These are phyloP conservation scores for Scutellaria barbata DNA, from an alignment of 257 asterid genomes.

Conservation along the genomic window DNA sequence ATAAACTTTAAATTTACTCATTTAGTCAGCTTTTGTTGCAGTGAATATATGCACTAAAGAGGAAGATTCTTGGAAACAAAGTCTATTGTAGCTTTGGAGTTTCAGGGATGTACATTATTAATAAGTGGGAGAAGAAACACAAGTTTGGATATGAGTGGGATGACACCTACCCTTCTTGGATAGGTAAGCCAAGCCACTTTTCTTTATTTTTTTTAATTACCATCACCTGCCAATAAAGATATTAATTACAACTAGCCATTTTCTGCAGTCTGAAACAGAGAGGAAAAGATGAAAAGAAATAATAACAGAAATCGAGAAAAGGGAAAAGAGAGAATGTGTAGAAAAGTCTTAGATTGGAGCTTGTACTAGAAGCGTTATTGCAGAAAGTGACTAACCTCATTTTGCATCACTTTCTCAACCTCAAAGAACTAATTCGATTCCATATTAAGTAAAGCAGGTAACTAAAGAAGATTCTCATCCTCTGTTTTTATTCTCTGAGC, in stretches of 20 bases:
- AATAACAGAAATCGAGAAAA: neutral
- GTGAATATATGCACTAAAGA: constrained; percentile 23
- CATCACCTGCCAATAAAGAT: too few species aligned
- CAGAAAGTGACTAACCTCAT: constrained; percentile 57
- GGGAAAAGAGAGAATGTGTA: constrained; percentile 48
- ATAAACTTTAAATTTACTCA: neutral
- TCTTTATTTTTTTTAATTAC: too few species aligned
- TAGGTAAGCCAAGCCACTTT: constrained; percentile 18
- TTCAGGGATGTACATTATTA: neutral
- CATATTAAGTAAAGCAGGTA: constrained; percentile 62
- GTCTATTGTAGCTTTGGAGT: constrained; percentile 45
- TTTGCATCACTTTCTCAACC: constrained; percentile 32
- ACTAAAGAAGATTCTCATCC: constrained; percentile 59
- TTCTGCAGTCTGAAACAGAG: neutral
- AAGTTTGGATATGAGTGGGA: constrained; percentile 19
- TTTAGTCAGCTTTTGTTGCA: neutral
- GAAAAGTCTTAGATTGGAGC: constrained; percentile 66
- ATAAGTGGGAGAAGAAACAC: constrained; percentile 5
- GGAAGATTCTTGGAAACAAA: constrained; percentile 36
- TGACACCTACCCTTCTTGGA: constrained; percentile 19
- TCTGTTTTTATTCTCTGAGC: neutral
- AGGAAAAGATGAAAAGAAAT: neutral
- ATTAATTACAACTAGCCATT: too few species aligned
- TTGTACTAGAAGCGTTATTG: constrained; percentile 62
- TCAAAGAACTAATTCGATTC: constrained; percentile 53